phyloP scores from a whole-genome alignment of 352 stramenopile species.

The Phytophthora foliorum region DNA sequence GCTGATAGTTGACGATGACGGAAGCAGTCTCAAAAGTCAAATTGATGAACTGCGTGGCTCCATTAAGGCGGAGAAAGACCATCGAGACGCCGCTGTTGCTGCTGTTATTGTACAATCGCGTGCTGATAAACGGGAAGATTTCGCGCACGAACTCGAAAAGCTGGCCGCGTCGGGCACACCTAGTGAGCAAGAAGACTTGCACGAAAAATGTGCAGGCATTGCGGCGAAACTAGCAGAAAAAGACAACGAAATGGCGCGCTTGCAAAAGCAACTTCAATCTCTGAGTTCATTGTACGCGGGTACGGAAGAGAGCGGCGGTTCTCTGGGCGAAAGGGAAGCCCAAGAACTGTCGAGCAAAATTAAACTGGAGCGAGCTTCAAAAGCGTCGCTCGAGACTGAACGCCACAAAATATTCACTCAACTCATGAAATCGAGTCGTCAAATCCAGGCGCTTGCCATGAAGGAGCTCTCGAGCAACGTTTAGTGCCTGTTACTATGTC shows the following conservation, averaged over 20 bases:
- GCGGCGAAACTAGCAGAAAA: conserved; percentile 27
- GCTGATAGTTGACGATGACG: conserved; percentile 25
- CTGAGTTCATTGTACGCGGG: conserved; percentile 11
- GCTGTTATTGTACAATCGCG: conserved; percentile 29
- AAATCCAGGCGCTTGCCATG: conserved; percentile 25
- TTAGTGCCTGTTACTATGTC: not conserved
- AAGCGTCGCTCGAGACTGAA: conserved; percentile 28
- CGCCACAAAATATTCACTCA: conserved; percentile 34
- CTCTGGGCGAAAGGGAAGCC: conserved; percentile 11
- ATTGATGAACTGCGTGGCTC: conserved; percentile 36
- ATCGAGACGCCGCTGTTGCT: conserved; percentile 45
- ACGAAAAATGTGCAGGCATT: conserved; percentile 30
- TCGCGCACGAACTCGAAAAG: conserved; percentile 11
- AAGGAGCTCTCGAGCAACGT: conserved; percentile 3
- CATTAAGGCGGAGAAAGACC: conserved; percentile 36
- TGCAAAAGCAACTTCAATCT: conserved; percentile 27
- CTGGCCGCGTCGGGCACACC: not conserved
- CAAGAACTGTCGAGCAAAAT: conserved; percentile 33
- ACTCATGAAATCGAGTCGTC: conserved; percentile 38
- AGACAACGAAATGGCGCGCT: conserved; percentile 20
- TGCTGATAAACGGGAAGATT: conserved; percentile 5
- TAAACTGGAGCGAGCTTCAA: conserved; percentile 24
- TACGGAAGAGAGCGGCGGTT: conserved; percentile 2
- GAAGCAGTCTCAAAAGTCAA: conserved; percentile 27
- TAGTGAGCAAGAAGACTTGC: conserved; percentile 13